Evolutionary conservation across 208 protist species (phyloP).

Genomic region (Crithidia expoeki): DNA sequence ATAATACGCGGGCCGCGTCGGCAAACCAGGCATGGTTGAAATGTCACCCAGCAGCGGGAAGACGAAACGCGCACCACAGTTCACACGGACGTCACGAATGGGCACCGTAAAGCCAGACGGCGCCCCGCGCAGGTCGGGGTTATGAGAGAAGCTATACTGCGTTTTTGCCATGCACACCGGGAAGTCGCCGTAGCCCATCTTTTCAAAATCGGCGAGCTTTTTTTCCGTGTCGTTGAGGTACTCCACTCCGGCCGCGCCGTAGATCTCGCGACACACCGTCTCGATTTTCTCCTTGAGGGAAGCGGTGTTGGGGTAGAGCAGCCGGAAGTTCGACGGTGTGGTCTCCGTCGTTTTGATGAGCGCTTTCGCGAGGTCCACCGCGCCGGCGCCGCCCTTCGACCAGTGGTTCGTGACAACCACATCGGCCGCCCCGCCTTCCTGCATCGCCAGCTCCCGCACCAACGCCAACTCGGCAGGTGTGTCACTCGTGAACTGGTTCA

Average conservation of each 20-base stretch:
- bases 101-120: conserved; percentile 92
- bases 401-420: conserved; percentile 94
- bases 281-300: conserved; percentile 97
- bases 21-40: conserved; percentile 94
- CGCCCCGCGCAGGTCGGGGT: conserved; percentile 90
- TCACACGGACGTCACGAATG: conserved; percentile 94
- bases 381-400: conserved; percentile 91
- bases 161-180: conserved; percentile 99
- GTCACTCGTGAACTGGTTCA: conserved; percentile 96
- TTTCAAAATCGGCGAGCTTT: conserved; percentile 89
- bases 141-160: conserved; percentile 95
- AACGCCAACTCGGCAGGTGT: conserved; percentile 90
- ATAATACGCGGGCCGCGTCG: conserved; percentile 96
- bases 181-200: conserved; percentile 79
- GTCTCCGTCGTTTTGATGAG: conserved; percentile 77
- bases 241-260: conserved; percentile 92
- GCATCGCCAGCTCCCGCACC: conserved; percentile 65
- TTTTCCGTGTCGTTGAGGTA: conserved; percentile 88
- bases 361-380: conserved; percentile 86
- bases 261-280: conserved; percentile 96
- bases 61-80: conserved; percentile 95
- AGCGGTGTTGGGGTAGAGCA: conserved; percentile 89
- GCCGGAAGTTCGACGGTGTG: conserved; percentile 83
- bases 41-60: conserved; percentile 96
- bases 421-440: conserved; percentile 86